phyloP scores from a whole-genome alignment of 352 stramenopile genomes.

The Thraustochytrium aureum region DNA sequence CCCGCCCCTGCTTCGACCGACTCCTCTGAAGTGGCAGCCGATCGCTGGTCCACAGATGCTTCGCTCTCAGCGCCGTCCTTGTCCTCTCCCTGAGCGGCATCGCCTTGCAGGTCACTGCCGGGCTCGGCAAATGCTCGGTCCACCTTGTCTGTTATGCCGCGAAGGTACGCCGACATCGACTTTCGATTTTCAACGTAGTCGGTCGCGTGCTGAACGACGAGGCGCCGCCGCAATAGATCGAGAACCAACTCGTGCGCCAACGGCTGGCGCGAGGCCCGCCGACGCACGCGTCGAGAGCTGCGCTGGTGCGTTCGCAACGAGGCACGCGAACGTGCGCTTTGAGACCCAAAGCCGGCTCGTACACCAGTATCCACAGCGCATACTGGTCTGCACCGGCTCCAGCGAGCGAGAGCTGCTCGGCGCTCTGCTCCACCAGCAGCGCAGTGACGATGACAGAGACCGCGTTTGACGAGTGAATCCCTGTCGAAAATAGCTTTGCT shows the following conservation, averaged over 20 bases:
- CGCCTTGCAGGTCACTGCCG: no score
- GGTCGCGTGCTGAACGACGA: not conserved
- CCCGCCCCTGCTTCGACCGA: no score
- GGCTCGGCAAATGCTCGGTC: no score
- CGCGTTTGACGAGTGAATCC: slow-evolving; percentile 29
- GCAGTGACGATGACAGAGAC: slow-evolving; percentile 33
- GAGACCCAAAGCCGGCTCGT: slow-evolving; percentile 18
- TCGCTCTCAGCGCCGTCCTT: no score
- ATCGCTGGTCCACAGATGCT: no score
- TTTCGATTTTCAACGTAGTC: not conserved
- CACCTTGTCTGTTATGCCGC: no score
- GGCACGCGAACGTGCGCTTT: slow-evolving; percentile 10
- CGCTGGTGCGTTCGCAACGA: not conserved
- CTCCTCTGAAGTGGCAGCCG: no score
- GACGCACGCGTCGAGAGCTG: not conserved
- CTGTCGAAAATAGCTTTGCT: slow-evolving; percentile 35
- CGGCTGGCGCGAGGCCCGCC: not conserved
- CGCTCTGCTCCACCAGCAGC: not conserved
- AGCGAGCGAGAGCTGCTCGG: not conserved
- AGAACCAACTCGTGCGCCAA: not conserved
- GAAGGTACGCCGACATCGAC: not conserved
- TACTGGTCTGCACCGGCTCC: no score
- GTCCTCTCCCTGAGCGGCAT: no score
- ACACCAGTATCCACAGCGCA: slow-evolving; percentile 33
- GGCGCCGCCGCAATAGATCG: not conserved